Conservation (phyloP, 2,329 filamentous ascomycete species). For the Meredithiella fracta region DNA sequence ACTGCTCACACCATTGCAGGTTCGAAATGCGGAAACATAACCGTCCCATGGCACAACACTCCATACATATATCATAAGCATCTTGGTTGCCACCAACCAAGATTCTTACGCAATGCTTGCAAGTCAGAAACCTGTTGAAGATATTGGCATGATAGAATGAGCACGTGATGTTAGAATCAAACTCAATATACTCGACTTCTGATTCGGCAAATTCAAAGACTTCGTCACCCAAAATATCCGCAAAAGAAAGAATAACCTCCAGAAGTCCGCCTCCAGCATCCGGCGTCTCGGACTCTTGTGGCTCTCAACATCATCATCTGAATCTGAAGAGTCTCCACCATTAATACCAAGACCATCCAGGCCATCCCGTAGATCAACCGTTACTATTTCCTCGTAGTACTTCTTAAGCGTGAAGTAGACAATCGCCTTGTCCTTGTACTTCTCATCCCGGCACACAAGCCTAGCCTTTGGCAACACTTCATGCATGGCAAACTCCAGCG, state of each 20-base stretch:
- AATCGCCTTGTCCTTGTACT: constrained; percentile 97
- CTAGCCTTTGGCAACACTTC: constrained; percentile 81
- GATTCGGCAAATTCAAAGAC: constrained; percentile 62
- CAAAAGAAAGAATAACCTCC: constrained; percentile 64
- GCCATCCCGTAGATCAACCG: constrained; percentile 27
- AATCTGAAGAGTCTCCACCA: constrained; percentile 26
- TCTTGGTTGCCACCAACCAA: constrained; percentile 55
- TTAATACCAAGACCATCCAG: constrained; percentile 33
- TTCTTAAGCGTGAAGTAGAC: constrained; percentile 74
- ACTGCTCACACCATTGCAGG: constrained; percentile 85
- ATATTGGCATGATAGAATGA: constrained; percentile 93
- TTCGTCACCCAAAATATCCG: constrained; percentile 66
- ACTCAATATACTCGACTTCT: constrained; percentile 58
- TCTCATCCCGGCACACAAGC: constrained; percentile 88
- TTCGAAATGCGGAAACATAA: constrained; percentile 80
- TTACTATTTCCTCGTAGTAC: constrained; percentile 48
- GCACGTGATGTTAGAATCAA: constrained; percentile 84
- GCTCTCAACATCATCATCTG: no score
- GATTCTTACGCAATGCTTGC: constrained; percentile 60
- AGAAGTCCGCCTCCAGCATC: constrained; percentile 71
- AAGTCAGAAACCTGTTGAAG: constrained; percentile 92
- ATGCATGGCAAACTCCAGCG: constrained; percentile 65
- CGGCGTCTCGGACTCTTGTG: constrained; percentile 33
- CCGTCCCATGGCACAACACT: constrained; percentile 94
- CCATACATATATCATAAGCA: constrained; percentile 93